phyloP scores from a whole-genome alignment of 2,329 filamentous ascomycete genomes.

The Tolypocladium nubicola region DNA sequence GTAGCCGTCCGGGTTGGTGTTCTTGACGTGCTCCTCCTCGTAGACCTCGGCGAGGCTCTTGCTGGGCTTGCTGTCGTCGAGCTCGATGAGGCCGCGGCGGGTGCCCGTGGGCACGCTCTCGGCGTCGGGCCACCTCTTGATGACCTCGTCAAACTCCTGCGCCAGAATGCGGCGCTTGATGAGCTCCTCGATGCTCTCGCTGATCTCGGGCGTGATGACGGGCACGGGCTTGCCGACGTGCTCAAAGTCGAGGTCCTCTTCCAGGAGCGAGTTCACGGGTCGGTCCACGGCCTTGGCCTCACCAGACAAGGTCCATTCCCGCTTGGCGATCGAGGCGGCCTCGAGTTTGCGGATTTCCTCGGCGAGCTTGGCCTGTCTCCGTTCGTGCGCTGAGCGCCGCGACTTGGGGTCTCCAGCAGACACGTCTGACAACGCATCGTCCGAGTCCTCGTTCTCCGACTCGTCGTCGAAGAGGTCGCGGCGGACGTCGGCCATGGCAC shows the following conservation, averaged over 20 bases:
- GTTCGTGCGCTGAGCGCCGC: conserved; percentile 76
- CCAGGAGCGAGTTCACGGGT: conserved; percentile 82
- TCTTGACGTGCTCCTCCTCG: conserved; percentile 80
- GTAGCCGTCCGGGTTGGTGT: conserved; percentile 66
- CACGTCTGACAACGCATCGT: conserved; percentile 52
- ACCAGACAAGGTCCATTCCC: conserved; percentile 81
- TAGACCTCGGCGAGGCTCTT: conserved; percentile 87
- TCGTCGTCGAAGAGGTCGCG: conserved; percentile 83
- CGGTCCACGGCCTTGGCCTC: conserved; percentile 76
- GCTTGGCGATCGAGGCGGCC: conserved; percentile 77
- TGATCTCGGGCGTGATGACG: conserved; percentile 84
- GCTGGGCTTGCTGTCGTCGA: conserved; percentile 80
- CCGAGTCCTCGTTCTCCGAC: conserved; percentile 53
- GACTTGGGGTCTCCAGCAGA: conserved; percentile 61
- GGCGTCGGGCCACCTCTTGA: conserved; percentile 68
- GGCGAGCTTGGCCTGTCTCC: conserved; percentile 71
- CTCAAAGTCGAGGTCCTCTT: conserved; percentile 94
- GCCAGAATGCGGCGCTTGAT: conserved; percentile 89
- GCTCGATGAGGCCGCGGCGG: conserved; percentile 63
- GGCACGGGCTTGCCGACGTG: conserved; percentile 89
- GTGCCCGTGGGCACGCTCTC: conserved; percentile 48
- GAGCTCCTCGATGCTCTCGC: conserved; percentile 82
- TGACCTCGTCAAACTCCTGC: conserved; percentile 85
- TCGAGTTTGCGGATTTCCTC: conserved; percentile 90
- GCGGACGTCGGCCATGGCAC: conserved; percentile 77